Evolutionary conservation across 192 early-diverging fungal species (phyloP).

Genomic region (Bifiguratus adelaidae): DNA sequence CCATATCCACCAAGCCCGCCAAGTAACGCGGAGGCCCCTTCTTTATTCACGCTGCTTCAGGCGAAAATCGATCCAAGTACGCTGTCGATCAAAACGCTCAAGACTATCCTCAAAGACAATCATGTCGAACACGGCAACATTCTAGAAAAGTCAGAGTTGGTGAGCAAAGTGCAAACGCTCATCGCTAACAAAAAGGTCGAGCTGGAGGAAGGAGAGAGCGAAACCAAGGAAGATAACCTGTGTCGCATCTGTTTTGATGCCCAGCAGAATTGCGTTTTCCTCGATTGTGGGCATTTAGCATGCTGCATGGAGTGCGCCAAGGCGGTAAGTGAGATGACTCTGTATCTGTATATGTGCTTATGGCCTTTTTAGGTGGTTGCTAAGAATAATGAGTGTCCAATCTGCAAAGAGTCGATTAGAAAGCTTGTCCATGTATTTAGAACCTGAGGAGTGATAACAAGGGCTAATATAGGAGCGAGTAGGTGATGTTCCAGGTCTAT

Average conservation of each 20-base stretch:
- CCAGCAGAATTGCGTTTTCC: conserved; percentile 69
- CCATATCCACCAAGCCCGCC: conserved; percentile 7
- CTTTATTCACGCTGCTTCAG: conserved; percentile 20
- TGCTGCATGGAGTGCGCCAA: conserved; percentile 71
- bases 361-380: conserved; percentile 16
- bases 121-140: conserved; percentile 56
- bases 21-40: conserved; percentile 6
- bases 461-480: too few species aligned
- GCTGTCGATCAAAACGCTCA: conserved; percentile 58
- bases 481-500: too few species aligned
- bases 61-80: conserved; percentile 34
- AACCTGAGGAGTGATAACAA: conserved; percentile 20
- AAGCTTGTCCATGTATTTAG: conserved; percentile 60
- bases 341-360: not conserved
- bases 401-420: conserved; percentile 62
- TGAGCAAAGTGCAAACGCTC: conserved; percentile 49
- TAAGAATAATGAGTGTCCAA: conserved; percentile 64
- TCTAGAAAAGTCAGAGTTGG: conserved; percentile 68
- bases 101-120: conserved; percentile 47
- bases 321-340: not conserved
- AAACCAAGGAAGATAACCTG: conserved; percentile 44
- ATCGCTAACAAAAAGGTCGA: conserved; percentile 45
- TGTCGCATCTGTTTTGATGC: conserved; percentile 81
- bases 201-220: conserved; percentile 27
- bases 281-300: conserved; percentile 81